Percentiles rank a stretch among this genome's conserved stretches.
These are phyloP conservation scores for Plenodomus tracheiphilus DNA, from an alignment of 2,329 filamentous ascomycete genomes.

Conservation along the genomic window DNA sequence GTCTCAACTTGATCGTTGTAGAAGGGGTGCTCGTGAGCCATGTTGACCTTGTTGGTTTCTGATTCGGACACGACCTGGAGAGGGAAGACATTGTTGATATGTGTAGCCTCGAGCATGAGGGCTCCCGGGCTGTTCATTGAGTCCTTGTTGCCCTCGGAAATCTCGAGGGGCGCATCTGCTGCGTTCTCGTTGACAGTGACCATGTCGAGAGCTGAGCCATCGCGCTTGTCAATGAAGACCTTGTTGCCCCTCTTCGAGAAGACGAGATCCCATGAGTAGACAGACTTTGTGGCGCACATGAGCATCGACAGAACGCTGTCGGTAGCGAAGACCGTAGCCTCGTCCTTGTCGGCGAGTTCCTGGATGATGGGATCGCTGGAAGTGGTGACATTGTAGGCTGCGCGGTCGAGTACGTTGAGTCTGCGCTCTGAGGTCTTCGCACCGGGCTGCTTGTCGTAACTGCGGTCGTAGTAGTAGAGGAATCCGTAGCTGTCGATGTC, in stretches of 20 bases:
- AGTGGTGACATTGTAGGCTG: conserved; percentile 97
- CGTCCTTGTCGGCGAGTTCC: conserved; percentile 92
- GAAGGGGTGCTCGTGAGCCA: conserved; percentile 92
- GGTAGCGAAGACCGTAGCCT: conserved; percentile 95
- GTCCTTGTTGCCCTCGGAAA: conserved; percentile 90
- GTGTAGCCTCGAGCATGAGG: conserved; percentile 94
- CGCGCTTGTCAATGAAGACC: conserved; percentile 98
- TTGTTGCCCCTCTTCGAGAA: conserved; percentile 92
- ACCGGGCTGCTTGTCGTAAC: conserved; percentile 90
- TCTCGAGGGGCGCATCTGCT: conserved; percentile 88
- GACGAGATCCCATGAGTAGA: conserved; percentile 98
- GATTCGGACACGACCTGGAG: conserved; percentile 91
- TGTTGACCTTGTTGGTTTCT: conserved; percentile 75
- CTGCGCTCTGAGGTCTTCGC: conserved; percentile 82
- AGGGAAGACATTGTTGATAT: conserved; percentile 99
- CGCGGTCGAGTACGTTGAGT: conserved; percentile 85
- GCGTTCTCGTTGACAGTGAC: conserved; percentile 99
- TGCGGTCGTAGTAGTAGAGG: conserved; percentile 96
- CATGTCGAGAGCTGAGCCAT: conserved; percentile 92
- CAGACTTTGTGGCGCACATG: conserved; percentile 95
- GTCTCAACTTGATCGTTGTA: conserved; percentile 93
- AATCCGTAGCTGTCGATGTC: conserved; percentile 95
- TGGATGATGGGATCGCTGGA: conserved; percentile 96
- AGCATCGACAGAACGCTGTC: conserved; percentile 98
- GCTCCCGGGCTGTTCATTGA: conserved; percentile 90